These are phyloP conservation scores for Cystobasidium pallidum DNA, from an alignment of 1,284 basidiomycete genomes.

Conservation along the genomic window DNA sequence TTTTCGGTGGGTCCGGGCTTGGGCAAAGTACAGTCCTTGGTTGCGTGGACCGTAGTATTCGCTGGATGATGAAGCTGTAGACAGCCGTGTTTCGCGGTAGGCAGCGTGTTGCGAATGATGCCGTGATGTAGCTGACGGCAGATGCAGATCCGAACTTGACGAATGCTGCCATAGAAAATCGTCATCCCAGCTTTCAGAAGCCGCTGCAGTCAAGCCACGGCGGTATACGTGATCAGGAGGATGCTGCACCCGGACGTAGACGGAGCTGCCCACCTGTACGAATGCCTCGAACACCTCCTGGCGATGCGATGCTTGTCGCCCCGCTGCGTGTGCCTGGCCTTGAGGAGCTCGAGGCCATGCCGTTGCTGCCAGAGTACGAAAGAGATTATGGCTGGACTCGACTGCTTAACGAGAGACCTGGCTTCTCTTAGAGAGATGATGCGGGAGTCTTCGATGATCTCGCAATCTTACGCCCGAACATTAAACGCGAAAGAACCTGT, in stretches of 20 bases:
- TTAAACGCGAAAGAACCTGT: too few relatives aligned
- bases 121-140: constrained; percentile 18
- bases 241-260: neutral
- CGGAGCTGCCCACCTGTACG: constrained; percentile 16
- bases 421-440: too few relatives aligned
- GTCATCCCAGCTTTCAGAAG: constrained; percentile 43
- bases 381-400: too few relatives aligned
- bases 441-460: too few relatives aligned
- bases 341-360: constrained; percentile 16
- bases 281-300: constrained; percentile 4
- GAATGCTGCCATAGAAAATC: constrained; percentile 45
- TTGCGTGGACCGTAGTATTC: constrained; percentile 6
- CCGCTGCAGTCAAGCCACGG: neutral
- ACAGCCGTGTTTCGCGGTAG: constrained; percentile 20
- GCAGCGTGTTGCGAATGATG: constrained; percentile 1
- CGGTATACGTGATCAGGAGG: neutral
- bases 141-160: constrained; percentile 34
- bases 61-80: constrained; percentile 30
- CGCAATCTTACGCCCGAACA: too few relatives aligned
- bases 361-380: too few relatives aligned
- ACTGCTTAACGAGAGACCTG: too few relatives aligned
- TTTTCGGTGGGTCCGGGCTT: constrained; percentile 8
- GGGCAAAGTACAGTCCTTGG: neutral
- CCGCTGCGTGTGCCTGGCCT: constrained; percentile 6
- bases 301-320: constrained; percentile 1